Base-by-base conservation (phyloP, 192 early-diverging fungal species). In the Pilaira anomala region DNA sequence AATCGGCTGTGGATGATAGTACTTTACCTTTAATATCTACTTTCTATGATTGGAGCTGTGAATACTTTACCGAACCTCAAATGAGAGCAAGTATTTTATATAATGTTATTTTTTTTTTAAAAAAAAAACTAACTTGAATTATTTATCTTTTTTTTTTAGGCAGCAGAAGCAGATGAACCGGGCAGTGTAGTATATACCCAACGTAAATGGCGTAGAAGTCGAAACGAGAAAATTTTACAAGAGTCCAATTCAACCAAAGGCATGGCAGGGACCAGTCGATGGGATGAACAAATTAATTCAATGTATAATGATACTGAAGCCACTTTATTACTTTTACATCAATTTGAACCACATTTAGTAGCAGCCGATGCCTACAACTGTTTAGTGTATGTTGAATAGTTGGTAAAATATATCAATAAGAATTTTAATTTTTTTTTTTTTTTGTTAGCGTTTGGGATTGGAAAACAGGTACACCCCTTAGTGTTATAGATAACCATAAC, bases 41-140 rank as follows among this genome's bases (percentile, higher is more conserved):
- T 7, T 89, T 95, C 55, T 93, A 86, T 60, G 88, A 92, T 46
- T 90, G 87, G 89, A 90, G 87, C 68, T 89, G 90, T 63, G 88
- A 92, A 71, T 95, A 90, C 71, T 95, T 95, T 76, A 81, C 81
- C 21, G 88, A 93, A 68, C 89, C 93, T 22, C 93, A 95, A 70
- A 95, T 93, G 85, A 80, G 81, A 73, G 89, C 87, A 70, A 66
- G 64, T 69, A 16, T 28, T 11, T n/a, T 5, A 11, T 40, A 11
- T 40, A 7, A 39, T 14, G 14, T 40, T 54, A n/a, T 51, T 53
- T 67, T 65, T 68, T 3, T 58, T 21, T n/a, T n/a, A n/a, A n/a
- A n/a, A n/a, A n/a, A n/a, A n/a, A n/a, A n/a, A n/a, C n/a, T n/a
- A n/a, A n/a, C n/a, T n/a, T n/a, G n/a, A n/a, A n/a, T n/a, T n/a